Base-by-base conservation (phyloP, 148 eudicot genomes). In the Arbutus unedo region DNA sequence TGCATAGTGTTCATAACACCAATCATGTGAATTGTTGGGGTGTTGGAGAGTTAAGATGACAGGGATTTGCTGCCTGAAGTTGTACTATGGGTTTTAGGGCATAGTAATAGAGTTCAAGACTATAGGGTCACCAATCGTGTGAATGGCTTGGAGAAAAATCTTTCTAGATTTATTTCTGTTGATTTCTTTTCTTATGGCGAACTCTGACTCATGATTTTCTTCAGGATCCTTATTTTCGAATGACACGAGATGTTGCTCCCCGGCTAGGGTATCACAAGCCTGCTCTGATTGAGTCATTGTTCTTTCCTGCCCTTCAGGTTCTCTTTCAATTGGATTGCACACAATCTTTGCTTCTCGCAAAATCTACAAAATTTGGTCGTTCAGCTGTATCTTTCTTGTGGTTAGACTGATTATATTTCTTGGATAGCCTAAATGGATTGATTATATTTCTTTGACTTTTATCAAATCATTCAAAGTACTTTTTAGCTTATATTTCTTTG, bases 181-280 rank as follows among this genome's bases (percentile, higher is more conserved):
- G 67, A n/a, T 79, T 48, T 31, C 51, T 87, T 64, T 76, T 31
- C 51, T 78, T 21, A 81, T 67, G 77, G 50, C 9, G 73, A 44
- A 60, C 54, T 78, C 79, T 71, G 78, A 60, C 81, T 77, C 31
- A 60, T 71, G 67, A 54, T 57, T 72, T 83, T 84, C 51, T 56
- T 80, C 92, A 96, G 99, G 99, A 96, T 90, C 99, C 99, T 83
- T 96, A 93, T 89, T 96, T 96, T 85, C 85, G 99, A 85, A 94
- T 96, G 99, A 94, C 99, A n/a, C 87, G 99, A 79, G 99, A 96
- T 89, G 99, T 96, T 82, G 99, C 99, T 85, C 99, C 99, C 76
- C 92, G 98, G 57, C 55, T 96, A 84, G 98, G 97, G 57, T 93
- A 92, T 88, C 89, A 92, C 87, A 96, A 96, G 85, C 99, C 99